Base-by-base conservation (phyloP, 1,284 basidiomycete genomes). In the Ceratobasidium sp. region DNA sequence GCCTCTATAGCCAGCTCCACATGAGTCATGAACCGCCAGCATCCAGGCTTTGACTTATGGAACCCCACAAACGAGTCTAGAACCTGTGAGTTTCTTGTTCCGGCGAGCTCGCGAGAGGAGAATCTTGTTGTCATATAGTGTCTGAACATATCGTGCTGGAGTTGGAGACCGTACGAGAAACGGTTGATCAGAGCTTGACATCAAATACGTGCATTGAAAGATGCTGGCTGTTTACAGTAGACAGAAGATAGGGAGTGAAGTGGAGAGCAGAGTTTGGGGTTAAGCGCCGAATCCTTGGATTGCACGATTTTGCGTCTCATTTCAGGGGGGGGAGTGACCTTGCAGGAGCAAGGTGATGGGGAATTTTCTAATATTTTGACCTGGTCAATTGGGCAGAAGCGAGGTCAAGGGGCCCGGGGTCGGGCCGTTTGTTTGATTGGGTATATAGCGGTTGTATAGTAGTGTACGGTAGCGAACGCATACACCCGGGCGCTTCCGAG, bases 121-220 rank as follows among this genome's bases (percentile, higher is more conserved):
- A 35, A 48, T 73, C 46, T 73, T 73, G 70, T 73, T 62, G 48
- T 73, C 70, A 14, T 73, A 73, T 41, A 73, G 57, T 2, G 70
- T 73, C 57, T 73, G 41, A 73, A 73, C 70, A 73, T 73, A 16
- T 64, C 41, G 59, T 73, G 70, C n/a, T 73, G 70, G 46, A 73
- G 70, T 38, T 73, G 70, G 38, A 73, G 70, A 12, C 70, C 62
- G 23, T 50, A 44, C 44, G 41, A 23, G 50, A 48, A 30, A 46
- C 30, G 5, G 8, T 69, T 20, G 18, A 20, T 66, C 46, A 66
- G 64, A 41, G 18, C 46, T 46, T 65, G 35, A 27, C 62, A 41
- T 30, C 27, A 30, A 30, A 30, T 18, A 48, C 0, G 20, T 18
- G 44, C 44, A 8, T 46, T 20, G 6, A 35, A 10, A 52, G 16